Base-by-base conservation (phyloP, 192 early-diverging fungal species). In the Backusella sp. region DNA sequence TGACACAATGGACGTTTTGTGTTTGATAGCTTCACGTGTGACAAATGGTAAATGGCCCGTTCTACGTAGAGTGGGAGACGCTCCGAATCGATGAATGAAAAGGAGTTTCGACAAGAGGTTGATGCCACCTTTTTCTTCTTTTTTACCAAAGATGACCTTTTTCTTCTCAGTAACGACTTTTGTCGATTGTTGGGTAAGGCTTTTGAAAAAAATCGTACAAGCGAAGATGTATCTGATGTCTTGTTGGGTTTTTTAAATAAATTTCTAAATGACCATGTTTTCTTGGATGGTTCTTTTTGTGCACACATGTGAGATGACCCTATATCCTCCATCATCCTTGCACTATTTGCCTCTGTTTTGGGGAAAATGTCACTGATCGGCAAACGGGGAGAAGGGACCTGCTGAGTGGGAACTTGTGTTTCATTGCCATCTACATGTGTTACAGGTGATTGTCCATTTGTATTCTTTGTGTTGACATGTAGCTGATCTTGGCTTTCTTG, bases 21-120 rank as follows among this genome's bases (percentile, higher is more conserved):
- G 72, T 93, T 92, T 15, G 89, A 87, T 44, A 94, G 77, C 74
- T 94, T 94, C 17, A 89, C 80, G 34, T 92, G 90, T 2, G 91
- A 91, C 32, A 93, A 74, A 14, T 90, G 91, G 75, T 93, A 94
- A 11, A 94, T 90, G 6, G 92, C 92, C n/a, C 92, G 89, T 77
- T 94, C 92, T 42, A 92, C 87, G 68, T 93, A 87, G 23, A 91
- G 73, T 1, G 90, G 88, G 28, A 86, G 59, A 4, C 72, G 52
- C n/a, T 5, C 56, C 8, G 11, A 62, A 14, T 62, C 26, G 26
- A 28, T 28, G 23, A 8, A 12, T 9, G 21, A 59, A 12, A 62
- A 62, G n/a, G 56, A 26, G 23, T 11, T 26, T 26, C 56, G 56
- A 62, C 21, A 56, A 56, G 53, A 44, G 3, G 15, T 9, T 56